Evolutionary conservation across 2,329 filamentous ascomycete genomes (phyloP), one percentile per base, ranked within the genome.

Genomic region (Verticillium klebahnii): DNA sequence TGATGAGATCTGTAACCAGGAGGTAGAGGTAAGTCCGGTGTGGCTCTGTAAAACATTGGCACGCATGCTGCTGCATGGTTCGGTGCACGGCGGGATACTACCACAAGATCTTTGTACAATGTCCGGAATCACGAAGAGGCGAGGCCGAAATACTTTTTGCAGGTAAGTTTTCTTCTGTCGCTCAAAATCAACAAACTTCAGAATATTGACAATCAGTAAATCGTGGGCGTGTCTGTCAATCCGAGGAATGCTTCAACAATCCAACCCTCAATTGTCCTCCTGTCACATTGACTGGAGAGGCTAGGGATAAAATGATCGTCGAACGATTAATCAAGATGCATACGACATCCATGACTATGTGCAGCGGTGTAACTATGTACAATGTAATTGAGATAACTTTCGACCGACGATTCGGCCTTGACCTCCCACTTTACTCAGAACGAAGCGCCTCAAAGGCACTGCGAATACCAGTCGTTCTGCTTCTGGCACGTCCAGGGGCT

Each of bases 391-490:
- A 52, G 45, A n/a, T 11, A 52, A 52, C 7, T 52, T 8, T n/a
- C 39, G 19, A n/a, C 17, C 15, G 3, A 8, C 4, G 3, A n/a
- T 7, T n/a, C 6, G 6, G 36, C 36, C 36, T 17, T n/a, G n/a
- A 45, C 29, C 29, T 29, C 29, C 1, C 4, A 6, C 29, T 29
- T 29, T 29, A 29, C 29, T 31, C 45, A 12, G 19, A 8, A 11
- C 45, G 19, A 23, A 4, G 34, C 14, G 11, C 15, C 37, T 60
- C 23, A 66, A 52, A 67, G 37, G 31, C 65, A 67, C 55, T 67
- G 65, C 4, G 64, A 66, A 29, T 67, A 67, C 62, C 63, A 67
- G 17, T 64, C 57, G 34, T 67, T 67, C 34, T 60, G 32, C 15
- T 54, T 60, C 54, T 64, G 57, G 56, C 65, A 67, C 6, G 61